Base-by-base conservation (phyloP, 306 rosid genomes). In the Vigna radiata region DNA sequence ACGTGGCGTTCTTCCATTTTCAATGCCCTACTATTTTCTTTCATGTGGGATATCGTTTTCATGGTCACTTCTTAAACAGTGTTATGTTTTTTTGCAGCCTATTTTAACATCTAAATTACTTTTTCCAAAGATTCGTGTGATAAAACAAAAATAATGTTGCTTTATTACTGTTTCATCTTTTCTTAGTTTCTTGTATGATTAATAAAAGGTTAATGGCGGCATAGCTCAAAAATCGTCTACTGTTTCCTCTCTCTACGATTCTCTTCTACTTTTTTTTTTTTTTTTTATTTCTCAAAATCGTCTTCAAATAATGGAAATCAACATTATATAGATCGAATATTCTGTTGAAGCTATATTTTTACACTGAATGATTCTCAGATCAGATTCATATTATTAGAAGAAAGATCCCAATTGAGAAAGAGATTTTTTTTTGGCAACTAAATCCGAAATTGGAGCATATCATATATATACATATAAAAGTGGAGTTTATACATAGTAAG, bases 1-100 rank as follows among this genome's bases (percentile, higher is more conserved):
- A 82, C 85, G 88, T 84, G 87, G 85, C 88, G 71, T 29, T 80
- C 76, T 62, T 14, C 27, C 6, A 64, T 3, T 60, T 41, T 60
- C 27, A 19, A 21, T 49, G 78, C 36, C 78, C 39, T 25, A 62
- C 48, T 74, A 7, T 73, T 61, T 46, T 78, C 67, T 47, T 63
- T 78, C 70, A 77, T 44, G 71, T 76, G 79, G 72, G 79, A 76
- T 49, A 77, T 46, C 72, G 1, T 69, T 52, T 18, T 81, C 68
- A 61, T 41, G 41, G 9, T 75, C 50, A 61, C 19, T 74, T 70
- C 68, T 8, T 73, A 54, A 47, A 65, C 55, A 68, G 78, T 77
- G 41, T 78, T 86, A 39, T 58, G 33, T 29, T 29, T 29, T 29
- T 29, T 54, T 39, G 52, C 59, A 23, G 60, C 39, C 66, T 31